Base-by-base conservation (phyloP, 2,329 filamentous ascomycete species). In the Hymenoscyphus scutula region DNA sequence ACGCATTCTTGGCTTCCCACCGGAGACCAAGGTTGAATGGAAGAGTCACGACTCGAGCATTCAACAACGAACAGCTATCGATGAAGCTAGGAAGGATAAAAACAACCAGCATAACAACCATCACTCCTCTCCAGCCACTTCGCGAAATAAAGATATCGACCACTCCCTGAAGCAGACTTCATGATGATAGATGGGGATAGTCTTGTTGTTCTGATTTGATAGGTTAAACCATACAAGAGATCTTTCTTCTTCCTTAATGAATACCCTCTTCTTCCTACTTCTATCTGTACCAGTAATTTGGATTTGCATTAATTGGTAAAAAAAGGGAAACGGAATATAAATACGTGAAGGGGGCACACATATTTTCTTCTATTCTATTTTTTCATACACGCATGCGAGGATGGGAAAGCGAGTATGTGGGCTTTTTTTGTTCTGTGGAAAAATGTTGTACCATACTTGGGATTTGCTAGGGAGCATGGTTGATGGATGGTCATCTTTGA, bases 31-130 rank as follows among this genome's bases (percentile, higher is more conserved):
- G 73, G 89, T 99, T 64, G 88, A 95, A 70, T 99, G 93, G 86
- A 96, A 97, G 79, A 95, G 90, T 74, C 95, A 99, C 76, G 93
- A 97, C 74, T 91, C 94, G 67, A 97, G 92, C 76, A 97, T 99
- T 74, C 90, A 92, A 69, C 93, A 97, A 78, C 87, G 92, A 69
- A 90, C 89, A 32, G 91, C 91, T 23, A 92, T 97, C 67, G 93
- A 97, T 72, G 92, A 97, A 76, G 91, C 91, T 61, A 89, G 93
- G 65, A 91, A 94, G 70, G 92, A 97, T 73, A 96, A 96, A 78
- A 83, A 80, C 19, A 76, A 77, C 62, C 81, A 84, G 68, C 77
- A 80, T 65, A 72, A 74, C 60, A 68, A 74, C 64, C 75, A 70
- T 55, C 45, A 51, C 10, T 67, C 69, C 25, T 67, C 69, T 23